Evolutionary conservation across 805 yeast genomes (phyloP), one percentile per base, ranked within the genome.

Genomic region (Saccharomyces cerevisiae): DNA sequence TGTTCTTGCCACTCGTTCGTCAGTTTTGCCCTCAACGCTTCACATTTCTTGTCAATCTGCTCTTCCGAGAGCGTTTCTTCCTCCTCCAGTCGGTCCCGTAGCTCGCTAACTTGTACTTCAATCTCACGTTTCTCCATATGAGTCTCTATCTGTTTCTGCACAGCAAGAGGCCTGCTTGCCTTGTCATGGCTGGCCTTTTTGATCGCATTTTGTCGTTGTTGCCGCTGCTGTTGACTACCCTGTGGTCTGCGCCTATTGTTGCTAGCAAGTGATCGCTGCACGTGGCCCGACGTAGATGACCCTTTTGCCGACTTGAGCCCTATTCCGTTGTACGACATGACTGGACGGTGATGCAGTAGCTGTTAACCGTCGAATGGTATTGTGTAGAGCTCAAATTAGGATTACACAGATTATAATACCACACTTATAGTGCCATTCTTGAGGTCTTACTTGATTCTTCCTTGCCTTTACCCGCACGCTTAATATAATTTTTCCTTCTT

Each of bases 261-360:
- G 14, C 57, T 43, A 1, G 68, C 70, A 24, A 68, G 52, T 6
- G 72, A 68, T 47, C 60, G 54, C 54, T 67, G 71, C 2, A 69
- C 55, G 48, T 67, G 69, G 5, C 72, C 72, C 2, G 71, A 67
- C 0, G 72, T 69, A 14, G 69, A 58, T 2, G 70, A 65, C 1
- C 72, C 72, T 54, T 69, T 69, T 3, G 72, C 71, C 47, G 65
- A 61, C 26, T 61, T 59, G 47, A 69, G 51, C 3, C 72, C 72
- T 8, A 69, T 59, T 6, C 68, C 69, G 51, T 66, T 65, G 49
- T 64, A 65, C 8, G 70, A 66, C 70, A 67, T 66, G 5, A 14
- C 11, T 24, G 13, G 11, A 17, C 5, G 21, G 21, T 32, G 17
- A 21, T 32, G 24, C 43, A 17, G 43, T 6, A 17, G 2, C 3